These are phyloP conservation scores for Murraya koenigii DNA, from an alignment of 345 rosid genomes.

Conservation along the genomic window DNA sequence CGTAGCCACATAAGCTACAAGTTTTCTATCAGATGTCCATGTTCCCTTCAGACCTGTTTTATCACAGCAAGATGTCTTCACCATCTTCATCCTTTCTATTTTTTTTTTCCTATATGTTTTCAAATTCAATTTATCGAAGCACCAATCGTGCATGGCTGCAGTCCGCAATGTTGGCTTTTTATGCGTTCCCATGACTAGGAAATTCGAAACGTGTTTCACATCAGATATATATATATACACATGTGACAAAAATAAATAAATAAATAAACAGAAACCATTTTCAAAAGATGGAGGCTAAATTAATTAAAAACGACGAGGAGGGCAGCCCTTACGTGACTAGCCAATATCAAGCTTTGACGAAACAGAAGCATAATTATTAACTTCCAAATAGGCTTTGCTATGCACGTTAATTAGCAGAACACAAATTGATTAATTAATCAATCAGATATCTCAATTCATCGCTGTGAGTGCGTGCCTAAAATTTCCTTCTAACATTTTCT, in stretches of 20 bases:
- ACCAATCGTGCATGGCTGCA: background rate
- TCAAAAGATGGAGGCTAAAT: background rate
- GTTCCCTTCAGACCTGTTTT: conserved; percentile 47
- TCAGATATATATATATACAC: background rate
- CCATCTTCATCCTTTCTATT: conserved; percentile 35
- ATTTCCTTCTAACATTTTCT: no score
- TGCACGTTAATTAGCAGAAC: no score
- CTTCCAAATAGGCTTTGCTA: no score
- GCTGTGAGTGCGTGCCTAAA: no score
- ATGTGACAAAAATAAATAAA: background rate
- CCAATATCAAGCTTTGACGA: no score
- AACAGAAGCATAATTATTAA: no score
- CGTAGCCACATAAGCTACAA: conserved; percentile 40
- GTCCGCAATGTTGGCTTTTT: background rate
- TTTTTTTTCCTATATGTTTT: background rate
- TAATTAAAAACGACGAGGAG: no score
- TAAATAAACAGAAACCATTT: background rate
- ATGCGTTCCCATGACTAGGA: background rate
- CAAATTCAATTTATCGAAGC: background rate
- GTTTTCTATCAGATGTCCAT: conserved; percentile 53
- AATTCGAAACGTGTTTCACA: conserved; percentile 28
- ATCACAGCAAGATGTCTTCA: conserved; percentile 46
- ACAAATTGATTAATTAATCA: no score
- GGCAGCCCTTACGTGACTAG: no score
- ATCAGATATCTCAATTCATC: no score